A percentile compares a stretch with the other conserved stretches of the same genome.
Evolutionary conservation across 257 asterid genomes (phyloP).

Genomic region (Pogostemon cablin): DNA sequence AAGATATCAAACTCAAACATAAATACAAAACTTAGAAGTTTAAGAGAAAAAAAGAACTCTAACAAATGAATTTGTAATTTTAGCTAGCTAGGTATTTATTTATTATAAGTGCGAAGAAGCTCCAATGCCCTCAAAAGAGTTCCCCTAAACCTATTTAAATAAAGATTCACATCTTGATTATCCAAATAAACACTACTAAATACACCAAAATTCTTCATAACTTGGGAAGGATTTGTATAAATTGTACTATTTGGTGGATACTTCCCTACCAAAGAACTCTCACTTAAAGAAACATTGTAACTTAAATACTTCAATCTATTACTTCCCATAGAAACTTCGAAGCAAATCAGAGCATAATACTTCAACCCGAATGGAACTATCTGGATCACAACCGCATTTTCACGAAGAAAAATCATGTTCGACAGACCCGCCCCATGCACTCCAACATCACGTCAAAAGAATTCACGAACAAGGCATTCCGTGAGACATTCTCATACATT

Average conservation of each 20-base stretch:
- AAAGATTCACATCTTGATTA: conserved; percentile 30
- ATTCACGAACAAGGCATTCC: conserved; percentile 41
- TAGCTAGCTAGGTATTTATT: background rate
- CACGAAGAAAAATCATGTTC: conserved; percentile 71
- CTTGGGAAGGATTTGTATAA: background rate
- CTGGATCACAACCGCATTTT: conserved; percentile 55
- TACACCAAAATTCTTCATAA: background rate
- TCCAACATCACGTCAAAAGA: conserved; percentile 61
- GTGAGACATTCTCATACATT: conserved; percentile 1
- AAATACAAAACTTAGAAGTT: too few relatives aligned
- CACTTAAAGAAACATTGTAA: conserved; percentile 49
- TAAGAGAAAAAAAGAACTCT: too few relatives aligned
- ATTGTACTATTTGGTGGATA: background rate
- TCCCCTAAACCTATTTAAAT: conserved; percentile 9
- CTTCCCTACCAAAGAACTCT: conserved; percentile 42
- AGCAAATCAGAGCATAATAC: conserved; percentile 26
- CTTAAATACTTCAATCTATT: conserved; percentile 55
- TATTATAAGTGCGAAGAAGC: conserved; percentile 4
- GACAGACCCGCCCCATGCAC: conserved; percentile 81
- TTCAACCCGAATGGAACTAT: conserved; percentile 49
- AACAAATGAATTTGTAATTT: too few relatives aligned
- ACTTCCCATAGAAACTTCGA: conserved; percentile 30
- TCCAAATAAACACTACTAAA: conserved; percentile 25
- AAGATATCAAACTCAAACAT: too few relatives aligned
- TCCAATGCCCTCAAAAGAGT: background rate